Evolutionary conservation across 495 filamentous ascomycete genomes (phyloP), one percentile per base, ranked within the genome.

Genomic region (Daldinia caldariorum): DNA sequence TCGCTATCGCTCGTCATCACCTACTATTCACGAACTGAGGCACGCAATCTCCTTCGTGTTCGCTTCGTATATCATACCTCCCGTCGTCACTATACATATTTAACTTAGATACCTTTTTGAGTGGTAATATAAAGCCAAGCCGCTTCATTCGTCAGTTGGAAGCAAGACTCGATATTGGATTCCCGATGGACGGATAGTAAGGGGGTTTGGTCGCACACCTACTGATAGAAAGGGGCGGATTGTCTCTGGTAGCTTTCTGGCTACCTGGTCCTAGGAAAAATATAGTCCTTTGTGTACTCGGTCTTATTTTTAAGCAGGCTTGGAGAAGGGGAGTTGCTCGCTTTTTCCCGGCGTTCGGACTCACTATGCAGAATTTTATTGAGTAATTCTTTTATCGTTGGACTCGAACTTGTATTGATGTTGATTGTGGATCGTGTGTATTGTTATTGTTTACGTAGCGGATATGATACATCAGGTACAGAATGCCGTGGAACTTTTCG

Each of bases 1-100:
- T n/a, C 35, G 22, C 26, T 13, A 53, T 29, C 22, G 31, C 26
- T 53, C 26, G 32, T 53, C 4, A 53, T 53, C 4, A 31, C 29
- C 49, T 16, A 31, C 14, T 16, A 61, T 45, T 29, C 56, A 58
- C 53, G 61, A 65, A 67, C 47, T 20, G 13, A 66, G 58, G 56
- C 62, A 73, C 70, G 66, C 47, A 65, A 70, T 73, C 64, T 55
- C 58, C 58, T 73, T 73, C 66, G 66, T 70, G 70, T 73, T 73
- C 62, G 39, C 66, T 73, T 73, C 70, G 62, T 56, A 73, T 59
- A 61, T 43, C 32, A 66, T 38, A 55, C 55, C 50, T 45, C 61
- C 43, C 39, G 39, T 70, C 66, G 37, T 39, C 66, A 72, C 60
- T 69, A 69, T 69, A 73, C 49, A 65, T 62, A 65, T 73, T 73